These are phyloP conservation scores for Amniculicola lignicola DNA, from an alignment of 495 filamentous ascomycete genomes.

Conservation along the genomic window DNA sequence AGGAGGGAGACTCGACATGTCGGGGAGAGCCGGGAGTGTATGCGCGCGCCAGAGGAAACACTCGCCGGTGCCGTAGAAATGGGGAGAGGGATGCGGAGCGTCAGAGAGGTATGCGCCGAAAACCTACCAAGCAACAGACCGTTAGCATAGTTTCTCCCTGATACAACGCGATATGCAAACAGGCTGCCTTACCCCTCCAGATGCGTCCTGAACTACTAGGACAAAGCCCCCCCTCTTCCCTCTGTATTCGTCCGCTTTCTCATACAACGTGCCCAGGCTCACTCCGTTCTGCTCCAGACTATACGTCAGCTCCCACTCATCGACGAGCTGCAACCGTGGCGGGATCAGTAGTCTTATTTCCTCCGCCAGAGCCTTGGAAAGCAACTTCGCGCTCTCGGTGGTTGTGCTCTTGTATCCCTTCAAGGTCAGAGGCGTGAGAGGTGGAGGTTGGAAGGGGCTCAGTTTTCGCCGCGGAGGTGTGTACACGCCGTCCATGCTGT, in stretches of 20 bases:
- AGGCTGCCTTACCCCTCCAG: constrained; percentile 60
- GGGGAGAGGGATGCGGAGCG: constrained; percentile 68
- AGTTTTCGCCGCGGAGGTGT: constrained; percentile 39
- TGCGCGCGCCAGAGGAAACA: constrained; percentile 95
- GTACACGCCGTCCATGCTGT: constrained; percentile 36
- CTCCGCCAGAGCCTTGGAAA: constrained; percentile 75
- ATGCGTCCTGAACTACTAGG: constrained; percentile 73
- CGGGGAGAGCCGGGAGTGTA: constrained; percentile 52
- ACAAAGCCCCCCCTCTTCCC: constrained; percentile 80
- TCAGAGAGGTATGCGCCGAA: constrained; percentile 97
- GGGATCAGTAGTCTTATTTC: constrained; percentile 91
- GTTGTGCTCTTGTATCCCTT: constrained; percentile 39
- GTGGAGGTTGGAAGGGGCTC: constrained; percentile 50
- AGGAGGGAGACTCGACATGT: constrained; percentile 58
- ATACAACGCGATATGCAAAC: not conserved
- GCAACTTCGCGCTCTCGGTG: constrained; percentile 42
- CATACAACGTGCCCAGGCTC: constrained; percentile 81
- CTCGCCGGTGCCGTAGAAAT: constrained; percentile 94
- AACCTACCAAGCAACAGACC: constrained; percentile 48
- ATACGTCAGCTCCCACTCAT: constrained; percentile 83
- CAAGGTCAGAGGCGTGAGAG: constrained; percentile 42
- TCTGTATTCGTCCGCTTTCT: constrained; percentile 61
- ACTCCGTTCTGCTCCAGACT: constrained; percentile 91
- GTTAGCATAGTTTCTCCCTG: not conserved
- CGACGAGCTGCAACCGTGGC: constrained; percentile 75